Evolutionary conservation across 1,284 basidiomycete species (phyloP), one percentile per base, ranked within the genome.

Genomic region (Mycena sp.): DNA sequence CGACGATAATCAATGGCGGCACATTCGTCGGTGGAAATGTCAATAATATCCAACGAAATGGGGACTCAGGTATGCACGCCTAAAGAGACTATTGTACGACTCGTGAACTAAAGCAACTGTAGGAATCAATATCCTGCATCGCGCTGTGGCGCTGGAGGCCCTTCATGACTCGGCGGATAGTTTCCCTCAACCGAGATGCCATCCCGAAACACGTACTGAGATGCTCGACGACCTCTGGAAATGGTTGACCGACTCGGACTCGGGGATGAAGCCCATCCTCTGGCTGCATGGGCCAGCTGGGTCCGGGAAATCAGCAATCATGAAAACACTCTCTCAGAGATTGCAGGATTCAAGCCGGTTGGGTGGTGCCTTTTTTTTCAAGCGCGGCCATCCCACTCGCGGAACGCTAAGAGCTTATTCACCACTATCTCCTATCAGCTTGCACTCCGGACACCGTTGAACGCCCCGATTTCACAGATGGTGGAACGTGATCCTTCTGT

Each of bases 361-460:
- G 4, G 57, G 49, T 1, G 57, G 16, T 6, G 43, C 38, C 12
- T 51, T 59, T 12, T 45, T 59, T 25, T 59, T 59, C 41, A 59
- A 59, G 37, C 48, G 57, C 4, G 57, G 48, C 4, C 21, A 59
- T 45, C 16, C 49, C 0, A 50, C 57, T 4, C 49, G 57, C 12
- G 57, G 28, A 19, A n/a, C 19, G 48, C 11, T 10, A 45, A 16
- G 0, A 52, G 16, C 16, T 4, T 52, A 1, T 59, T 59, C 21
- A 17, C 57, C 6, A 51, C 57, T 1, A 51, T 59, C 5, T 48
- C 49, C 7, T 59, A 59, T 23, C 57, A 52, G 40, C 57, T 52
- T 21, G 23, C 48, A 3, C 37, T n/a, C 2, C 3, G 6, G 16
- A 23, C n/a, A 14, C 3, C 32, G 28, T 10, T 12, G 9, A 28